These are phyloP conservation scores for Echria macrotheca DNA, from an alignment of 495 filamentous ascomycete species.

Conservation along the genomic window DNA sequence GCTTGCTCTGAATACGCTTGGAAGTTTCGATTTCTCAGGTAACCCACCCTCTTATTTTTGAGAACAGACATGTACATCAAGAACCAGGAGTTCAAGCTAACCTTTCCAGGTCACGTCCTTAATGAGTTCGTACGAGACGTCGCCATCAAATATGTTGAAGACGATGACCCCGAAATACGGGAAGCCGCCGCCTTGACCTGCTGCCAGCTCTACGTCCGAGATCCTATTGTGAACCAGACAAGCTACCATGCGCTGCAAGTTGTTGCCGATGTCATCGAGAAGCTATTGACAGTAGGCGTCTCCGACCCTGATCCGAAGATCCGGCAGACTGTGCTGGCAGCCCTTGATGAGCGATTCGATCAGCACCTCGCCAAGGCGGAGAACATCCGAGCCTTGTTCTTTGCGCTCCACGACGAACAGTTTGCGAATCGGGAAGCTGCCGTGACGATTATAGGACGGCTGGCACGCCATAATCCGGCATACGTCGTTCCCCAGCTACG, in stretches of 20 bases:
- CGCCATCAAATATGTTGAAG: conserved; percentile 95
- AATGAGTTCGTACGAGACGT: conserved; percentile 99
- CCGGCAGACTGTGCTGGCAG: conserved; percentile 76
- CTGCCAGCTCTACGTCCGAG: conserved; percentile 91
- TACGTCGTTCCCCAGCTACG: conserved; percentile 93
- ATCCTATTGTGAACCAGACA: conserved; percentile 96
- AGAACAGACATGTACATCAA: too few relatives aligned
- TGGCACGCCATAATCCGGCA: conserved; percentile 87
- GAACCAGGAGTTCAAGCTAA: too few relatives aligned
- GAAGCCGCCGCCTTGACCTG: conserved; percentile 94
- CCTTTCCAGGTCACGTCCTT: conserved; percentile 76
- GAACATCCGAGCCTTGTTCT: conserved; percentile 90
- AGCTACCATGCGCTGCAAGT: conserved; percentile 94
- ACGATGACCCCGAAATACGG: conserved; percentile 87
- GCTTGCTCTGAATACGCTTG: conserved; percentile 83
- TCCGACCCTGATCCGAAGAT: conserved; percentile 88
- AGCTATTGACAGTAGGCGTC: conserved; percentile 86
- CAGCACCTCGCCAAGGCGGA: conserved; percentile 90
- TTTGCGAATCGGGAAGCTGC: conserved; percentile 90
- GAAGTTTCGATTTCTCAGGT: conserved; percentile 91
- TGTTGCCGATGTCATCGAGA: conserved; percentile 95
- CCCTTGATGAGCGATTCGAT: conserved; percentile 90
- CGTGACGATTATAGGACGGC: conserved; percentile 89
- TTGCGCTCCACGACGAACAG: conserved; percentile 92
- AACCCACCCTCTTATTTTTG: too few relatives aligned